Percentiles rank a stretch among this genome's conserved stretches.
Evolutionary conservation across 495 filamentous ascomycete genomes (phyloP).

Genomic region (Penicillium lividum): DNA sequence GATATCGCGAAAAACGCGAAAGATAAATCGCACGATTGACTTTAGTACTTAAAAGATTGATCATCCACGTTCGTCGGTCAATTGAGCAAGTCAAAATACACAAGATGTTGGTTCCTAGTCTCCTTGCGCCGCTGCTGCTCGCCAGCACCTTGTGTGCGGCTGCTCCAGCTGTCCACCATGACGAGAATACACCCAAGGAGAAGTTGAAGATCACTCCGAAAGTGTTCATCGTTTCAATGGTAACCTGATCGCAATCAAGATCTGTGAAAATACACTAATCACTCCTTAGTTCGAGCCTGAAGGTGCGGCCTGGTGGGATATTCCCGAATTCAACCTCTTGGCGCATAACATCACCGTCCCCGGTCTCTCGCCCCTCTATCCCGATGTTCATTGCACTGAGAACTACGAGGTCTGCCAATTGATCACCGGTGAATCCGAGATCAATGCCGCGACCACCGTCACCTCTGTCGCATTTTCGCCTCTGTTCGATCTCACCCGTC

Average conservation of each 20-base stretch:
- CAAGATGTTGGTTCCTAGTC: constrained; percentile 17
- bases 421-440: constrained; percentile 61
- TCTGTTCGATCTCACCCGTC: constrained; percentile 60
- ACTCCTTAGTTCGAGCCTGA: constrained; percentile 62
- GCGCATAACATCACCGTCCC: constrained; percentile 66
- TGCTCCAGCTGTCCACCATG: neutral
- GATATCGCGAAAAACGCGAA: constrained; percentile 3
- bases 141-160: constrained; percentile 17
- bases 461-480: constrained; percentile 57
- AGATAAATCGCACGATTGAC: neutral
- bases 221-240: constrained; percentile 72
- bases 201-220: constrained; percentile 55
- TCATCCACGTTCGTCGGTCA: neutral
- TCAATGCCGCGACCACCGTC: constrained; percentile 71
- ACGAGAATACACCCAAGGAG: neutral
- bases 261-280: neutral
- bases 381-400: constrained; percentile 62
- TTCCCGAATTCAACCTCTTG: constrained; percentile 60
- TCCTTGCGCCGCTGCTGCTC: constrained; percentile 23
- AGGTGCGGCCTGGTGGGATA: constrained; percentile 65
- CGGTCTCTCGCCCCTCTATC: constrained; percentile 65
- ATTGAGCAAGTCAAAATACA: neutral
- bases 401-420: constrained; percentile 62
- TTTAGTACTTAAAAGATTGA: neutral
- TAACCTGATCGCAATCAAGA: constrained; percentile 26